phyloP scores from a whole-genome alignment of 352 stramenopile genomes.

The Thraustochytrium sp. region DNA sequence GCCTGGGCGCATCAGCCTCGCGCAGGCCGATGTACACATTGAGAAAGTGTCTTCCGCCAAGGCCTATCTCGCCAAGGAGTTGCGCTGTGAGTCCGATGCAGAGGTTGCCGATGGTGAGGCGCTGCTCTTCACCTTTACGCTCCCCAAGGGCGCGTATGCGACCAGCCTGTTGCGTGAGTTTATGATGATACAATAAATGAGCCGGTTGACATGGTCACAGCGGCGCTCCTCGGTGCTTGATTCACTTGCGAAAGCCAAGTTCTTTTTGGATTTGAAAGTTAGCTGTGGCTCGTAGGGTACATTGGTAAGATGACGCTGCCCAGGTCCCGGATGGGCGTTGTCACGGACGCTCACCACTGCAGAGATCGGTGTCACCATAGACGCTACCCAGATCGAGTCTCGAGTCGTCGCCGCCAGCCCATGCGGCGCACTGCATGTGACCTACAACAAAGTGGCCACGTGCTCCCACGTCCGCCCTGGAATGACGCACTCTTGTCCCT shows the following conservation, averaged over 20 bases:
- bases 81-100: background rate
- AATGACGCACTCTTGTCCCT: too few species aligned
- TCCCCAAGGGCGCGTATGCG: background rate
- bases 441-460: too few species aligned
- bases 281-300: background rate
- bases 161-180: constrained; percentile 15
- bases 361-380: too few species aligned
- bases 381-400: too few species aligned
- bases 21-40: background rate
- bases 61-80: background rate
- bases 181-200: background rate
- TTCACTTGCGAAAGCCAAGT: background rate
- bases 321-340: too few species aligned
- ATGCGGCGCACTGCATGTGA: too few species aligned
- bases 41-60: background rate
- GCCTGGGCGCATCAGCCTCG: background rate
- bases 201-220: too few species aligned
- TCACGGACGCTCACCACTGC: too few species aligned
- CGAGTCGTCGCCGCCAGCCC: too few species aligned
- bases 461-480: too few species aligned
- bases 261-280: background rate
- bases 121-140: background rate
- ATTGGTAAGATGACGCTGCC: too few species aligned
- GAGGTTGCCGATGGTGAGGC: background rate
- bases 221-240: too few species aligned